Percentiles rank a stretch among this genome's conserved stretches.
Conservation (phyloP, 768 basidiomycete species). For the Boletus barrowsii region DNA sequence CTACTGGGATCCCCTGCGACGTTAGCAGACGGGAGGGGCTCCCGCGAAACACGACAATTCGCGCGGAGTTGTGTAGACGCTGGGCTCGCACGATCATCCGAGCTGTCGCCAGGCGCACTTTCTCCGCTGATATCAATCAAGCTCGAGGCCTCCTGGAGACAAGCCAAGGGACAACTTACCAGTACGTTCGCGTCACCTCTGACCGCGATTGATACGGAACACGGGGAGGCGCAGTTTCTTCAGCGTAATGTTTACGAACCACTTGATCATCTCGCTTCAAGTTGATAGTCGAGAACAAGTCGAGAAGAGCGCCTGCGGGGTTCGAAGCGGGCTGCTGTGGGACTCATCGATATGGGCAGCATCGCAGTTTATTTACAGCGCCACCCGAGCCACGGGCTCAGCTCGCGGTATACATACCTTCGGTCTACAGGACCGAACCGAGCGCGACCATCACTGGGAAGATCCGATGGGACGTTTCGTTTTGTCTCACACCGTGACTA, state of each 20-base stretch:
- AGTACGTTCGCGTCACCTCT: not conserved
- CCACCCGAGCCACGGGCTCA: slow-evolving; percentile 3
- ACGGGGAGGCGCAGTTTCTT: not conserved
- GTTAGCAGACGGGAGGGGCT: not conserved
- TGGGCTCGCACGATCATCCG: slow-evolving; percentile 5
- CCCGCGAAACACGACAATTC: slow-evolving; percentile 16
- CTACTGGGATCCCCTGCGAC: not conserved
- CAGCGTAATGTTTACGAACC: slow-evolving; percentile 5
- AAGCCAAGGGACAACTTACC: not conserved
- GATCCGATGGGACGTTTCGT: not conserved
- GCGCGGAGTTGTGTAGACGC: not conserved
- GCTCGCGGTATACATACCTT: not conserved
- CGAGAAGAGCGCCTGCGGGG: slow-evolving; percentile 26
- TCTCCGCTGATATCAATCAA: not conserved
- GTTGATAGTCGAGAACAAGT: slow-evolving; percentile 2
- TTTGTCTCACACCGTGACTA: not conserved
- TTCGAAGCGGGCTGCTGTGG: slow-evolving; percentile 16
- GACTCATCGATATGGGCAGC: slow-evolving; percentile 6
- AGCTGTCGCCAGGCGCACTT: not conserved
- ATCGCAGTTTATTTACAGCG: slow-evolving; percentile 4
- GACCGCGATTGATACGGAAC: slow-evolving; percentile 8
- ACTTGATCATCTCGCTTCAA: slow-evolving; percentile 10
- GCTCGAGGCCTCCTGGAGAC: not conserved
- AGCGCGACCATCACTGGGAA: not conserved
- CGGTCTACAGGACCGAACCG: not conserved